Evolutionary conservation across 2,329 filamentous ascomycete species (phyloP), one percentile per base, ranked within the genome.

Genomic region (Calycina herbarum): DNA sequence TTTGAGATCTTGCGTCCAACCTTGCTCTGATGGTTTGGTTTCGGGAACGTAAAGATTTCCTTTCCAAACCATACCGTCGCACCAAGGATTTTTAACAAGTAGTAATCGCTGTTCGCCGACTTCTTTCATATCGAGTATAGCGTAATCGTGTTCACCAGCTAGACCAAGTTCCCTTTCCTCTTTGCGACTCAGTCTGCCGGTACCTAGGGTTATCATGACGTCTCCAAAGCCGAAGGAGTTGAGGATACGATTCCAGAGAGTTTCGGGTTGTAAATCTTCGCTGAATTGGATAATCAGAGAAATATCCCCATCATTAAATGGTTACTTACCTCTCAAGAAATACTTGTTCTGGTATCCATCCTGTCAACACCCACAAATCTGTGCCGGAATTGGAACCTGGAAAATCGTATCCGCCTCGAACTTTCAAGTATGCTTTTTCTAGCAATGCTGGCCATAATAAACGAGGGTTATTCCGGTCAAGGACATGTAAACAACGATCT

Each of bases 361-460:
- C 94, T 0, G 91, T 96, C 63, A 99, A 79, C 1, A 96, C 90
- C 87, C 92, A 96, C 3, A 99, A 80, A 77, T 99, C 95, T 2
- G 94, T 98, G 11, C 93, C 94, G 0, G 94, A 98, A 76, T 98
- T 98, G 74, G 95, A 98, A 7, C 95, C 95, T 0, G 95, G 94
- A 70, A 99, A 99, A 74, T 99, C 94, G 76, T 99, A 99, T 40
- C 95, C 95, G 33, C 95, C 95, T 64, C 94, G 87, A 11, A 98
- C 87, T 80, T 98, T 99, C 1, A 99, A 82, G 72, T 99, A 99
- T 0, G 95, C 95, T 76, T 99, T 99, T 76, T 99, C 95, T 17
- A 98, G 81, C 4, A 99, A 82, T 1, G 94, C 93, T 5, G 95
- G 95, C 93, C 94, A 98, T 15, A 98, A 79, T 15, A 96, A 82